Base-by-base conservation (phyloP, 345 rosid genomes). In the Hypericum perforatum region DNA sequence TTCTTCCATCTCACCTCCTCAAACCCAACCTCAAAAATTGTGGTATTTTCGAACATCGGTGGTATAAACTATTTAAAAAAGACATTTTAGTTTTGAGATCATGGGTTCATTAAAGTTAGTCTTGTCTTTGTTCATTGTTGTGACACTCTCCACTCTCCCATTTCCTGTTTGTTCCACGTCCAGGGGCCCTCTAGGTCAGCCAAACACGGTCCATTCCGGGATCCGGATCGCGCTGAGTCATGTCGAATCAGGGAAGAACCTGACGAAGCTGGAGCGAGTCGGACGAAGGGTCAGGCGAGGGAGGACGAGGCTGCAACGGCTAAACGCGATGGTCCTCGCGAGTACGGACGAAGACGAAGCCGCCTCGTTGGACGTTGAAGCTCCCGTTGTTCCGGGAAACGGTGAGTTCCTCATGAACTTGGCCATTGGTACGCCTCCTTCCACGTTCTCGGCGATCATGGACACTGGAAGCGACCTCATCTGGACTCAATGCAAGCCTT, bases 401-500 rank as follows among this genome's bases (percentile, higher is more conserved):
- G 98, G 98, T 0, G 95, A 91, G 71, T 91, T 79, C 70, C 74
- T 87, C 16, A 71, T 91, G 88, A 64, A 77, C 8, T 54, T 91
- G 46, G 68, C 87, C 0, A 75, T 85, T 5, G 98, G 98, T 16
- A 79, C 86, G 0, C 95, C 96, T 0, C 57, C 83, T 0, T 60
- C 61, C 42, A 67, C 69, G 6, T 82, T 68, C 74, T 56, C 78
- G 6, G 98, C 95, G 5, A 85, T 91, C 16, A 38, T 91, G 63
- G 96, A 91, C 54, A 85, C 98, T 0, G 98, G 98, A 0, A 91
- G 98, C 40, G 96, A 91, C 62, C 68, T 91, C 41, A 85, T 91
- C 41, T 91, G 98, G 98, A 91, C 98, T 11, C 98, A 87, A 41
- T 91, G 98, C 71, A 74, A 82, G 72, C 98, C 96, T 3, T 91